Evolutionary conservation across 2,329 filamentous ascomycete genomes (phyloP).

Genomic region (Fusarium sp.): DNA sequence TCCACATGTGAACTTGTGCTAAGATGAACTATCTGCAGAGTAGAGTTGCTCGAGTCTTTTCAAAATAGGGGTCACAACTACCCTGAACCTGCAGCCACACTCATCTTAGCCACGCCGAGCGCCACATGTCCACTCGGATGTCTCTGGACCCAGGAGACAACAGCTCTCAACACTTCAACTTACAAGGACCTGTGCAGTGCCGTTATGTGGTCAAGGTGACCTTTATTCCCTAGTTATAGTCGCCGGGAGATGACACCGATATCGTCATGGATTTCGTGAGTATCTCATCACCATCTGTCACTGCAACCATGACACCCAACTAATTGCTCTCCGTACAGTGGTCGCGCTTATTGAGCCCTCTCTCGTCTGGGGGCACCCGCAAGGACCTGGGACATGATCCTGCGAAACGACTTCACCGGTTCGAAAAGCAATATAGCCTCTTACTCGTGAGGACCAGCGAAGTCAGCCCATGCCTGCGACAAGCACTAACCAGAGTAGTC

Average conservation of each 20-base stretch:
- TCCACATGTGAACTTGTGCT: no score
- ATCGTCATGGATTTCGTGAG: conserved; percentile 68
- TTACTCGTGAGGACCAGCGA: conserved; percentile 61
- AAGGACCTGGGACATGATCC: conserved; percentile 71
- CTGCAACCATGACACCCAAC: conserved; percentile 10
- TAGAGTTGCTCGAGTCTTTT: background rate
- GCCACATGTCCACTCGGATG: conserved; percentile 18
- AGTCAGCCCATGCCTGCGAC: background rate
- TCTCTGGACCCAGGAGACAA: conserved; percentile 22
- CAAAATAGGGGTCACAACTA: conserved; percentile 13
- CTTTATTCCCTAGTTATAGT: conserved; percentile 17
- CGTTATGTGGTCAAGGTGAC: conserved; percentile 36
- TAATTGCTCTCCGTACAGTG: conserved; percentile 56
- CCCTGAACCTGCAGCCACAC: conserved; percentile 20
- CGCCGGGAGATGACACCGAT: conserved; percentile 56
- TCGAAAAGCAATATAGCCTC: conserved; percentile 73
- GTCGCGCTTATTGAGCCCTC: conserved; percentile 73
- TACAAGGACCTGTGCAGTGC: conserved; percentile 27
- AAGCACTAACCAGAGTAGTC: conserved; percentile 47
- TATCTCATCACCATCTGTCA: background rate
- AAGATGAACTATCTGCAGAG: background rate
- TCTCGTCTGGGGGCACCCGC: conserved; percentile 64
- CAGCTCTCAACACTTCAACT: conserved; percentile 36
- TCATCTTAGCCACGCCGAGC: conserved; percentile 10
- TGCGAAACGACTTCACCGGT: conserved; percentile 70